Base-by-base conservation (phyloP, 805 yeast genomes). In the Barnettozyma californica region DNA sequence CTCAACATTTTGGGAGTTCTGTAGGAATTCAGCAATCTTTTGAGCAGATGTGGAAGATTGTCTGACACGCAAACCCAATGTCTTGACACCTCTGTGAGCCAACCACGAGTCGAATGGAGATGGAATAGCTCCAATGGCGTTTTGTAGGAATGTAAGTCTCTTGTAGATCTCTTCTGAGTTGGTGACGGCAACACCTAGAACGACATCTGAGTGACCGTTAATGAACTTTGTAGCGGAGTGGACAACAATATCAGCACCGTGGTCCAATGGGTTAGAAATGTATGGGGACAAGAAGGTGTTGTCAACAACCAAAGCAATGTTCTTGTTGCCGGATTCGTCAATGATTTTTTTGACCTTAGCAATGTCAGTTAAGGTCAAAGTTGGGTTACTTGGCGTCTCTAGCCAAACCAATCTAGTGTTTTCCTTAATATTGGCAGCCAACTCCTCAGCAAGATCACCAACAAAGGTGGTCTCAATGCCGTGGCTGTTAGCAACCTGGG, bases 161-260 rank as follows among this genome's bases (percentile, higher is more conserved):
- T 81, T 81, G 69, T 80, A 80, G 59, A 85, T 69, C 44, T 63
- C 73, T 48, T 77, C 81, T 58, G 68, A 67, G 74, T 81, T 85
- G 56, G 88, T 80, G 46, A 86, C 89, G 53, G 86, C 78, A 47
- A 86, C 82, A 60, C 96, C 96, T 73, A 87, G 78, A 45, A 88
- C 94, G 20, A 88, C 95, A 64, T 88, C 96, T 23, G 95, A 86
- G 71, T 88, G 96, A 56, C 96, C 96, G 63, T 87, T 88, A 69
- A 88, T 82, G 74, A 86, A 89, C 69, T 88, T 88, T 62, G 96
- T 87, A 53, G 87, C 95, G 16, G 94, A 85, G 71, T 88, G 96
- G 41, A 86, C 84, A 44, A 88, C 95, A 52, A 87, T 78, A 62
- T 88, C 95, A 47, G 94, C 96, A 57, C 96, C 96, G 57, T 75